Conservation (phyloP, 1,284 basidiomycete species). For the Leccinum subatratum region DNA sequence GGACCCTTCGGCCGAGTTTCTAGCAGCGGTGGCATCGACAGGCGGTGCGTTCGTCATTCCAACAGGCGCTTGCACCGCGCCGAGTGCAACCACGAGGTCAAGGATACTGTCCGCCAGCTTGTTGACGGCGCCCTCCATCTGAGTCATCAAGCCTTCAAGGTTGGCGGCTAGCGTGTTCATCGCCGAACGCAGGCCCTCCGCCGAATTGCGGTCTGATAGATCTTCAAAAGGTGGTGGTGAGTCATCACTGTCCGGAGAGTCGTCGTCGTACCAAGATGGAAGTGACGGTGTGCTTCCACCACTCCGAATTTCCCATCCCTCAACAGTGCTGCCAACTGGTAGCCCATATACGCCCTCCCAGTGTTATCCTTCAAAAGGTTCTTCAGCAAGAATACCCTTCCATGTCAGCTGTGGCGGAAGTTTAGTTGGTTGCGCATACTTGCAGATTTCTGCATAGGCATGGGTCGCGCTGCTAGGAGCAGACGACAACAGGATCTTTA, state of each 20-base stretch:
- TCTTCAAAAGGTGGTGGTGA: slow-evolving; percentile 18
- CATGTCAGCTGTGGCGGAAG: slow-evolving; percentile 51
- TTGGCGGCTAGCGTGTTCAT: not conserved
- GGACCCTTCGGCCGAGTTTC: too few relatives aligned
- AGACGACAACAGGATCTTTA: slow-evolving; percentile 52
- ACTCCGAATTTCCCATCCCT: slow-evolving; percentile 35
- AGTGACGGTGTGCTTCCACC: slow-evolving; percentile 46
- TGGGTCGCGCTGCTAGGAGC: slow-evolving; percentile 47
- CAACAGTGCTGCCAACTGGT: slow-evolving; percentile 39
- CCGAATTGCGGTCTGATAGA: slow-evolving; percentile 16
- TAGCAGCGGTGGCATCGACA: too few relatives aligned
- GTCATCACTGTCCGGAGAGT: slow-evolving; percentile 31
- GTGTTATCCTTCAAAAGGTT: slow-evolving; percentile 74
- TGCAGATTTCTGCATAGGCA: slow-evolving; percentile 46
- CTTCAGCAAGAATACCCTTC: slow-evolving; percentile 70
- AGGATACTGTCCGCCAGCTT: not conserved
- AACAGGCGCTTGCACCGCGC: not conserved
- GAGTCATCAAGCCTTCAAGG: not conserved
- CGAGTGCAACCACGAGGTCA: not conserved
- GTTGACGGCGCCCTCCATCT: not conserved
- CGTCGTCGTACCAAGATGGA: slow-evolving; percentile 44
- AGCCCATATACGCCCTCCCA: slow-evolving; percentile 63
- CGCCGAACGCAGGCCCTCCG: not conserved
- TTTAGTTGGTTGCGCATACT: slow-evolving; percentile 44
- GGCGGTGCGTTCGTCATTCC: not conserved